These are phyloP conservation scores for Hymenoscyphus infarciens DNA, from an alignment of 2,329 filamentous ascomycete genomes.

Conservation along the genomic window DNA sequence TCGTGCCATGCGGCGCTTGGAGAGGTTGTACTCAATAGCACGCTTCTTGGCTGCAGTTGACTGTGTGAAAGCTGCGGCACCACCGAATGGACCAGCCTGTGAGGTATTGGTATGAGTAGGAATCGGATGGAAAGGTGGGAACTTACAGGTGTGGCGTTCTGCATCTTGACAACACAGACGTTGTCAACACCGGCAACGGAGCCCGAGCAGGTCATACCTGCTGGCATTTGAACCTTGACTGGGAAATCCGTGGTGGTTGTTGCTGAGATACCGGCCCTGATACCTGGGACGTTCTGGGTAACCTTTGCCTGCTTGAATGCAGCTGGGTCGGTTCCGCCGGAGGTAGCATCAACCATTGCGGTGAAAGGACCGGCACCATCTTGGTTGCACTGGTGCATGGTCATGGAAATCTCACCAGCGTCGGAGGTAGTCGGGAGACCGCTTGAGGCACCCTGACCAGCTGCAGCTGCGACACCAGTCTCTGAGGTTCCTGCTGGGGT, in stretches of 20 bases:
- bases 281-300: slow-evolving; percentile 58
- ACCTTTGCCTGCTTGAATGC: slow-evolving; percentile 60
- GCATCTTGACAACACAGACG: slow-evolving; percentile 63
- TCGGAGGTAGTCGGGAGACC: slow-evolving; percentile 59
- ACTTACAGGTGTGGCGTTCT: slow-evolving; percentile 42
- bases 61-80: slow-evolving; percentile 63
- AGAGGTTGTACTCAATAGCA: slow-evolving; percentile 51
- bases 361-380: slow-evolving; percentile 63
- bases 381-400: slow-evolving; percentile 68
- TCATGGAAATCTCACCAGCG: slow-evolving; percentile 59
- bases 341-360: slow-evolving; percentile 59
- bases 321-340: slow-evolving; percentile 55
- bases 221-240: slow-evolving; percentile 61
- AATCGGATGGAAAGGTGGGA: no score
- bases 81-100: slow-evolving; percentile 62
- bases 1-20: slow-evolving; percentile 31
- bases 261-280: slow-evolving; percentile 52
- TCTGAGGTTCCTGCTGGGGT: slow-evolving; percentile 46
- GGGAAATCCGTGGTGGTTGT: slow-evolving; percentile 62
- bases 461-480: slow-evolving; percentile 49
- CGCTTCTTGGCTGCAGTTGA: slow-evolving; percentile 55
- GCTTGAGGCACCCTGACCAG: slow-evolving; percentile 48
- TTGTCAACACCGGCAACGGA: slow-evolving; percentile 54
- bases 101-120: slow-evolving; percentile 35
- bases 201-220: slow-evolving; percentile 63